A percentile compares a stretch with the other conserved stretches of the same genome.
These are phyloP conservation scores for Multifurca ochricompacta DNA, from an alignment of 768 basidiomycete genomes.

Conservation along the genomic window DNA sequence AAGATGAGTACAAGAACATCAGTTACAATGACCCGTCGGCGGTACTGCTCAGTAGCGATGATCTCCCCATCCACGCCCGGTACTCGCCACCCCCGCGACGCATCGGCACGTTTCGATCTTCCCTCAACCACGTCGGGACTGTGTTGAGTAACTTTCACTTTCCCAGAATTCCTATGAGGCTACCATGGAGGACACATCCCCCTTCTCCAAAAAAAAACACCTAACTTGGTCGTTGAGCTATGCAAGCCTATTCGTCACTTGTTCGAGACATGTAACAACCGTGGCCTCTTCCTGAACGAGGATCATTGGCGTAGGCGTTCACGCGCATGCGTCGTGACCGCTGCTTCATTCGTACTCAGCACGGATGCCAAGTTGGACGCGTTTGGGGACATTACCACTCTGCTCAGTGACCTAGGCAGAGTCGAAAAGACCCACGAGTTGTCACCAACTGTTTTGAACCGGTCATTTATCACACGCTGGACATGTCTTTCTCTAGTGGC, in stretches of 20 bases:
- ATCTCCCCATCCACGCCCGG: background rate
- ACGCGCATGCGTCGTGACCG: background rate
- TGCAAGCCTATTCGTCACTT: constrained; percentile 7
- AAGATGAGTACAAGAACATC: background rate
- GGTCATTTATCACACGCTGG: constrained; percentile 10
- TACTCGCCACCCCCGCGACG: too few species aligned
- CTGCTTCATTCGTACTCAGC: constrained; percentile 1
- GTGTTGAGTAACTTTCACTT: background rate
- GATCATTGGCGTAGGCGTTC: constrained; percentile 1
- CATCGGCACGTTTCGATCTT: background rate
- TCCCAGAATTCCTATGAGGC: background rate
- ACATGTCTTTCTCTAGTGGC: constrained; percentile 12
- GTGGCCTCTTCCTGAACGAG: background rate
- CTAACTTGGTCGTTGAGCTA: too few species aligned
- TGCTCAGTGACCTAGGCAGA: constrained; percentile 1
- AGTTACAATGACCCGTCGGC: background rate
- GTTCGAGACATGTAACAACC: constrained; percentile 1
- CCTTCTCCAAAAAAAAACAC: too few species aligned
- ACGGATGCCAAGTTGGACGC: background rate
- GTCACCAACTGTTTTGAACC: background rate
- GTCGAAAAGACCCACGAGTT: background rate
- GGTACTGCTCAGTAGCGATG: background rate
- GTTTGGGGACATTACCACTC: constrained; percentile 4
- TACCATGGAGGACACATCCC: too few species aligned
- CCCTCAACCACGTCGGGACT: background rate